Conservation (phyloP, 495 filamentous ascomycete species). For the Margaritispora aquatica region DNA sequence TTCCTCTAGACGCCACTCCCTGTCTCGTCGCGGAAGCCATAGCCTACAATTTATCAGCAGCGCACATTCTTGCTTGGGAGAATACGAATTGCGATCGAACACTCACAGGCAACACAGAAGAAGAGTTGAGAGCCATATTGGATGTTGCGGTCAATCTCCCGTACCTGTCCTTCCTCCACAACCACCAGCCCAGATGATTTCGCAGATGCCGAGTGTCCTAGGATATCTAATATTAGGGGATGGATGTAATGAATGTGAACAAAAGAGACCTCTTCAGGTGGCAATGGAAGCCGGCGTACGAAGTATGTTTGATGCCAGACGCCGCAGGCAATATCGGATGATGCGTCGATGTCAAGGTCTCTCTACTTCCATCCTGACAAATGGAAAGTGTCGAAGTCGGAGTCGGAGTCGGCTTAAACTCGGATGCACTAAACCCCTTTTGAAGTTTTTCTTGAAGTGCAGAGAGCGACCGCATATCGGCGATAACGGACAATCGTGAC, state of each 20-base stretch:
- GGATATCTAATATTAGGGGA: background rate
- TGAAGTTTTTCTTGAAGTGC: too few relatives aligned
- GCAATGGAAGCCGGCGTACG: background rate
- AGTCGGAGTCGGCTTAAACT: too few relatives aligned
- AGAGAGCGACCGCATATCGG: too few relatives aligned
- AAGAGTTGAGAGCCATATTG: constrained; percentile 37
- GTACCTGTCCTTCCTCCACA: background rate
- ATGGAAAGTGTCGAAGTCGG: background rate
- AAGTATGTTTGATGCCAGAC: background rate
- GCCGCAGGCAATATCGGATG: background rate
- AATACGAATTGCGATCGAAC: background rate
- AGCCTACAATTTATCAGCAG: constrained; percentile 27
- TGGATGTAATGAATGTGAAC: constrained; percentile 7
- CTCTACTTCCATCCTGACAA: too few relatives aligned
- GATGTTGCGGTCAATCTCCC: background rate
- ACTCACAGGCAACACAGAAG: constrained; percentile 37
- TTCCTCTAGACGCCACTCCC: constrained; percentile 41
- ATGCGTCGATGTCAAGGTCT: constrained; percentile 1
- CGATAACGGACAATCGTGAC: too few relatives aligned
- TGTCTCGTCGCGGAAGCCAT: constrained; percentile 45
- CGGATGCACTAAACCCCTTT: too few relatives aligned
- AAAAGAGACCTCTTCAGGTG: background rate
- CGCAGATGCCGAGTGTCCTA: background rate
- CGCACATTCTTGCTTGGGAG: background rate
- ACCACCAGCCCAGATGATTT: background rate